A percentile compares a stretch with the other conserved stretches of the same genome.
Evolutionary conservation across 75 land plant species (phyloP).

Genomic region (Chamaecyparis obtusa): DNA sequence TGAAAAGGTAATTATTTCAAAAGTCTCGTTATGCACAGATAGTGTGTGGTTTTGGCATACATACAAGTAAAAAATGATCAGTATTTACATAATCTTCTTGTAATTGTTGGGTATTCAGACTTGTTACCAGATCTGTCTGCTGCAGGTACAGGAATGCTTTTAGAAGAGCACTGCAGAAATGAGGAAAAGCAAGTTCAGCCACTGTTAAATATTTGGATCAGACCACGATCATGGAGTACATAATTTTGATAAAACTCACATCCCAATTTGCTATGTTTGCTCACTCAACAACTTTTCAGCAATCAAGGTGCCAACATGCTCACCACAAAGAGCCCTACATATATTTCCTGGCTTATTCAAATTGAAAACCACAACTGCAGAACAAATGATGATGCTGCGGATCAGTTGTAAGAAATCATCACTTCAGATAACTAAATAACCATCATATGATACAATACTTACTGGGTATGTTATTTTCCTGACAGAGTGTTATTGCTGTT

Average conservation of each 20-base stretch:
- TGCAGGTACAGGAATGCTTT: background rate
- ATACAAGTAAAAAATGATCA: background rate
- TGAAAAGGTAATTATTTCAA: background rate
- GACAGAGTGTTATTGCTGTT: constrained; percentile 95
- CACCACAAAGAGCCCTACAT: constrained; percentile 76
- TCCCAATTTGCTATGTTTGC: background rate
- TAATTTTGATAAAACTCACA: background rate
- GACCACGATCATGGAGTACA: background rate
- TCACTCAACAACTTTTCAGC: background rate
- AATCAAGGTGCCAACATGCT: constrained; percentile 83
- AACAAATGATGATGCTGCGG: background rate
- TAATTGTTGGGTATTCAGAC: background rate
- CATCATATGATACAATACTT: background rate
- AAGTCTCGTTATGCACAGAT: background rate
- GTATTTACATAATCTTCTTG: background rate
- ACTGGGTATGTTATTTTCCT: constrained; percentile 85
- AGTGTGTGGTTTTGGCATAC: background rate
- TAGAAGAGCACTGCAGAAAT: background rate
- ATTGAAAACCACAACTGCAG: constrained; percentile 95
- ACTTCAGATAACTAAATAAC: background rate
- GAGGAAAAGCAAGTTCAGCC: background rate
- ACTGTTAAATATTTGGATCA: background rate
- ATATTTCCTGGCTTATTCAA: constrained; percentile 82
- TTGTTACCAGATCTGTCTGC: background rate
- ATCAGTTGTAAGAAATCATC: constrained; percentile 1